Percentiles rank a stretch among this genome's conserved stretches.
Conservation (phyloP, 352 stramenopile species). For the Thalassiosira hispida region DNA sequence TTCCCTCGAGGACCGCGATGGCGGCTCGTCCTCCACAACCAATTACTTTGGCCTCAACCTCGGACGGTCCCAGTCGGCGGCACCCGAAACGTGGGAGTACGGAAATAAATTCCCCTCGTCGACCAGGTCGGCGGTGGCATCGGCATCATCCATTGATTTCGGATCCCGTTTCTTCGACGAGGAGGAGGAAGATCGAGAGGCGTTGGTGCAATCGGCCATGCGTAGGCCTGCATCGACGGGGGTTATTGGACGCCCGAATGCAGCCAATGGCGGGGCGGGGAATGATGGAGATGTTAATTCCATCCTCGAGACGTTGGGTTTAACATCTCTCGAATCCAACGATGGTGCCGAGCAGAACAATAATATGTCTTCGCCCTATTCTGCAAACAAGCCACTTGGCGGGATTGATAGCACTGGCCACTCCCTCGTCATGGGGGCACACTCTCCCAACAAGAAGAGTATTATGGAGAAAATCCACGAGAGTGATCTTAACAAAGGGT, state of each 20-base stretch:
- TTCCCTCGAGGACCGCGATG: not conserved
- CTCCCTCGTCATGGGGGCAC: not conserved
- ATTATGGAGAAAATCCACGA: constrained; percentile 41
- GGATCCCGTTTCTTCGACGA: constrained; percentile 35
- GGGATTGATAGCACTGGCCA: constrained; percentile 3
- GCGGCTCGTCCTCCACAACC: not conserved
- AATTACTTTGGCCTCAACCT: constrained; percentile 46
- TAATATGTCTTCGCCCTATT: not conserved
- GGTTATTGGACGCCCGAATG: constrained; percentile 44
- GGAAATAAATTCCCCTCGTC: constrained; percentile 49
- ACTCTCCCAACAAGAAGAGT: constrained; percentile 3
- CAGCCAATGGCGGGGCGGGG: not conserved
- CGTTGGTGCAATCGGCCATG: constrained; percentile 34
- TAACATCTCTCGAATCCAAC: constrained; percentile 27
- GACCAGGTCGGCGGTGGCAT: constrained; percentile 35
- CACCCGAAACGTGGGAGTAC: constrained; percentile 45
- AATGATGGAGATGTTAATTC: constrained; percentile 50
- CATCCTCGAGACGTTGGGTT: constrained; percentile 55
- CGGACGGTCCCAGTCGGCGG: constrained; percentile 52
- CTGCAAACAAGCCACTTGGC: constrained; percentile 9
- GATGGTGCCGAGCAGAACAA: constrained; percentile 1
- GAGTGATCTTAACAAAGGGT: not conserved
- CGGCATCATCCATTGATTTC: constrained; percentile 20
- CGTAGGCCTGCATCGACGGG: constrained; percentile 62
- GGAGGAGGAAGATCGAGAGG: constrained; percentile 32